These are phyloP conservation scores for Cyclaneusma minus DNA, from an alignment of 2,329 filamentous ascomycete genomes.

Conservation along the genomic window DNA sequence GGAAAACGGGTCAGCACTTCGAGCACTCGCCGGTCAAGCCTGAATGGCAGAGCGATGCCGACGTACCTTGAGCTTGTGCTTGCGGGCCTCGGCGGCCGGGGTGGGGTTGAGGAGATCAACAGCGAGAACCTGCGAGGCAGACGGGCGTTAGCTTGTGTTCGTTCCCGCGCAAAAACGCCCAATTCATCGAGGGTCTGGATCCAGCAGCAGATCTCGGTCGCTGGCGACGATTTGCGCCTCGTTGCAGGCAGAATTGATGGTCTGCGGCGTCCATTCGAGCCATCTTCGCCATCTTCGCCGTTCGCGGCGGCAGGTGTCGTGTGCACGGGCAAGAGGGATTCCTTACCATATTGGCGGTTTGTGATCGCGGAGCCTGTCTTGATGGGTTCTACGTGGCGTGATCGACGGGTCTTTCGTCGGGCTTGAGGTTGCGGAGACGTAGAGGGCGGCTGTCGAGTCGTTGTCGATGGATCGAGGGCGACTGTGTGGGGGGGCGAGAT, in stretches of 20 bases:
- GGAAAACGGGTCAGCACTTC: constrained; percentile 8
- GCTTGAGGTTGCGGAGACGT: constrained; percentile 16
- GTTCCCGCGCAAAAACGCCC: constrained; percentile 13
- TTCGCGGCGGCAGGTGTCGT: not conserved
- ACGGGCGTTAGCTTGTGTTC: constrained; percentile 29
- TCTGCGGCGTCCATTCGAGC: not conserved
- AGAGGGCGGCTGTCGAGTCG: constrained; percentile 20
- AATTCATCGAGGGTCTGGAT: constrained; percentile 4
- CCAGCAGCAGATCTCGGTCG: too few species aligned
- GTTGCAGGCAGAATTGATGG: constrained; percentile 9
- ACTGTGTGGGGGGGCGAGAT: too few species aligned
- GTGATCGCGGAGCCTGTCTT: constrained; percentile 22
- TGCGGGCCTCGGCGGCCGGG: constrained; percentile 93
- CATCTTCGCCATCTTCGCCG: not conserved
- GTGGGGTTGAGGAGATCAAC: constrained; percentile 99
- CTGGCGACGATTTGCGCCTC: constrained; percentile 7
- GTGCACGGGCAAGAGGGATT: constrained; percentile 7
- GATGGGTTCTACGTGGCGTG: constrained; percentile 17
- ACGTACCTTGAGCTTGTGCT: constrained; percentile 99
- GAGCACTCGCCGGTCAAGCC: constrained; percentile 13
- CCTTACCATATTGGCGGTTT: constrained; percentile 58
- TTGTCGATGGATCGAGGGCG: constrained; percentile 16
- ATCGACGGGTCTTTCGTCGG: constrained; percentile 21
- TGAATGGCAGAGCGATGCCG: constrained; percentile 4
- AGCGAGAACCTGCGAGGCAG: constrained; percentile 76